Base-by-base conservation (phyloP, 202 grass and related monocot species). In the Miscanthus sacchariflorus region DNA sequence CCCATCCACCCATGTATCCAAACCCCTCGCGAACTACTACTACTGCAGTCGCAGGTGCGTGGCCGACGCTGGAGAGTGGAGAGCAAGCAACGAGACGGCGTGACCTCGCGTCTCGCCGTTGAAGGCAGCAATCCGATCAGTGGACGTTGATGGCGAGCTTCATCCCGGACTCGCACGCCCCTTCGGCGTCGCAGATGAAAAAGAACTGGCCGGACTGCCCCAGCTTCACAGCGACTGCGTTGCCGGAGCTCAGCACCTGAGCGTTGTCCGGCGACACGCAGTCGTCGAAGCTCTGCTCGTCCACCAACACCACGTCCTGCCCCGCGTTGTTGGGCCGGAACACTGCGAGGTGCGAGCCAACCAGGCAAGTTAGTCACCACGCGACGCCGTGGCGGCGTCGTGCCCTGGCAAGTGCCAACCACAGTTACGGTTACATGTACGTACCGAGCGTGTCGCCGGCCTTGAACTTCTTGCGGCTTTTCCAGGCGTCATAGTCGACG, bases 391-490 rank as follows among this genome's bases (percentile, higher is more conserved):
- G 49, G 49, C 49, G 14, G 12, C 18, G 54, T n/a, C 19, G 19
- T n/a, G 54, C 19, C 54, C 18, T 59, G 54, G 19, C 54, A n/a
- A 21, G 5, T 17, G 19, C 19, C 19, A 59, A 21, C 52, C 54
- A 59, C 54, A 9, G 19, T 59, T 59, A 9, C 1, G 3, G 59
- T 64, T 52, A 18, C 13, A 12, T 18, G 13, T 25, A 65, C 65
- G 11, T 49, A 78, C 90, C 74, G 72, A 92, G 90, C 14, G 56
- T 82, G 87, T 92, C 87, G 58, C 90, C 90, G 80, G 70, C 79
- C 25, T 42, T 71, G 83, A 92, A 87, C 74, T 38, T 36, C 58
- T 92, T 89, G 87, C 80, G 84, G 1, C 21, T 10, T 40, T 75
- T 75, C 87, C 90, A 89, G 10, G 43, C 68, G 2, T 18, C 3